Percentiles rank a stretch among this genome's conserved stretches.
Evolutionary conservation across 2,329 filamentous ascomycete genomes (phyloP).

Genomic region (Oidium heveae): DNA sequence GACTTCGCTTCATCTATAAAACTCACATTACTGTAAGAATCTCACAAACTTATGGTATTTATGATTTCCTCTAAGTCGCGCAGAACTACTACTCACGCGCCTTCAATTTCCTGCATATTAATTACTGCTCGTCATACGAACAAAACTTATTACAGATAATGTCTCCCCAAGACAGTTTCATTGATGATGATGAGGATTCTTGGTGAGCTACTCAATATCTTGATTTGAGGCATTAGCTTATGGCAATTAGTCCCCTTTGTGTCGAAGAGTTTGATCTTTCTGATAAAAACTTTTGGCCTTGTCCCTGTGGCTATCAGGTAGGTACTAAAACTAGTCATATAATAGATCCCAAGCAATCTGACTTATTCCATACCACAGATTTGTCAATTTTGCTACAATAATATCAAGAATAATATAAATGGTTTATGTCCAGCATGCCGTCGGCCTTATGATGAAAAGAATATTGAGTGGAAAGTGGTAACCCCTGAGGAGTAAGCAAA

Average conservation of each 20-base stretch:
- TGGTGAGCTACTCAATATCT: constrained; percentile 23
- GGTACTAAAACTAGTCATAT: constrained; percentile 7
- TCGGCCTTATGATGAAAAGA: constrained; percentile 85
- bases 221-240: neutral
- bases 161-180: constrained; percentile 42
- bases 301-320: constrained; percentile 96
- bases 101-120: too few species aligned
- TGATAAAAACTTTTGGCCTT: constrained; percentile 89
- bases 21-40: too few species aligned
- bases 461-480: constrained; percentile 89
- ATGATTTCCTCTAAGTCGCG: too few species aligned
- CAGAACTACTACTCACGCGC: too few species aligned
- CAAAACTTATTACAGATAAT: constrained; percentile 18
- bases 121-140: too few species aligned
- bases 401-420: constrained; percentile 95
- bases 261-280: constrained; percentile 98
- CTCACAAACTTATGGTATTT: too few species aligned
- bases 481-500: constrained; percentile 70
- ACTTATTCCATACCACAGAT: constrained; percentile 29
- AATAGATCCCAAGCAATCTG: neutral
- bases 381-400: constrained; percentile 99
- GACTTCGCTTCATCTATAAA: too few species aligned
- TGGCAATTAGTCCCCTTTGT: constrained; percentile 55
- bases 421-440: constrained; percentile 93
- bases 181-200: constrained; percentile 46